Evolutionary conservation across 2,329 filamentous ascomycete species (phyloP).

Genomic region (Sporothrix phasma): DNA sequence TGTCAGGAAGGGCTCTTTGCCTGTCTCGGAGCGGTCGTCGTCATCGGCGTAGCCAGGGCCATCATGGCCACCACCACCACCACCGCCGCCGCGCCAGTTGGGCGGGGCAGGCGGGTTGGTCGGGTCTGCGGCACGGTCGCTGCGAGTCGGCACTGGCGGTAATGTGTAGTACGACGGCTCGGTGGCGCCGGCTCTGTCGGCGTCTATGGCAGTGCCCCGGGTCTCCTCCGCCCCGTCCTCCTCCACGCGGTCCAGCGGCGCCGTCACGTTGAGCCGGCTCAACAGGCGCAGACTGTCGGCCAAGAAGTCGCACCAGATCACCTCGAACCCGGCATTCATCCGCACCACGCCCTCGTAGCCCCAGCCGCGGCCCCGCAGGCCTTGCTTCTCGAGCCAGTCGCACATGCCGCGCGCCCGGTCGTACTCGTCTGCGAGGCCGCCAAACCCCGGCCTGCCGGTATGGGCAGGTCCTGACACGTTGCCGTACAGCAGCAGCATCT

Average conservation of each 20-base stretch:
- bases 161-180: conserved; percentile 28
- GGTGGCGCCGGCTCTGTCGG: background rate
- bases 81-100: conserved; percentile 26
- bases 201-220: too few relatives aligned
- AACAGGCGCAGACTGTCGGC: conserved; percentile 34
- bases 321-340: conserved; percentile 43
- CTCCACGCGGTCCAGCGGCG: conserved; percentile 25
- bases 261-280: conserved; percentile 37
- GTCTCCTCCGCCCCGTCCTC: conserved; percentile 17
- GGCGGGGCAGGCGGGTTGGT: conserved; percentile 28
- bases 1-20: conserved; percentile 32
- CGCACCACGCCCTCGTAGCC: conserved; percentile 40
- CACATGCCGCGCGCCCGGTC: conserved; percentile 37
- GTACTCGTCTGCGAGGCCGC: conserved; percentile 36
- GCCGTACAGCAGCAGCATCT: conserved; percentile 41
- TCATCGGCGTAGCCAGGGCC: background rate
- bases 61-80: conserved; percentile 10
- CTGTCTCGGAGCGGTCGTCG: conserved; percentile 23
- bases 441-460: conserved; percentile 5
- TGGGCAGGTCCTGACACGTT: conserved; percentile 31
- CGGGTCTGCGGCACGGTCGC: conserved; percentile 28
- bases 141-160: conserved; percentile 29
- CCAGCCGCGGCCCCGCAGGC: conserved; percentile 36
- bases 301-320: conserved; percentile 43
- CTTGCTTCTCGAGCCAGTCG: conserved; percentile 32